These are phyloP conservation scores for Clitocybe nebularis DNA, from an alignment of 1,284 basidiomycete genomes.

Conservation along the genomic window DNA sequence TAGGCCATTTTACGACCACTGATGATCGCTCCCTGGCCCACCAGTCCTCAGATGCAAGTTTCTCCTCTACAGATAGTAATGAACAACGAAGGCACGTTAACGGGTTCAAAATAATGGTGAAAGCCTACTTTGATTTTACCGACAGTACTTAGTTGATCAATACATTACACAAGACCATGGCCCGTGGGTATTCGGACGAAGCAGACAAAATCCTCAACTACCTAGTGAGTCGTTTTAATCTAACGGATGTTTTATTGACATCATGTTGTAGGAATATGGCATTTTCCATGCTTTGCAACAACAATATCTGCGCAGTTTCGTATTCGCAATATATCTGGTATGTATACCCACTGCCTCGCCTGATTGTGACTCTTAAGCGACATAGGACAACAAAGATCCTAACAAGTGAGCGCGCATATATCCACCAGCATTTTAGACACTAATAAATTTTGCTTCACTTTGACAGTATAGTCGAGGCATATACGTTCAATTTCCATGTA, in stretches of 20 bases:
- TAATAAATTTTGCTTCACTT: constrained; percentile 2
- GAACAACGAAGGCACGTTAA: constrained; percentile 38
- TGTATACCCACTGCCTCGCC: constrained; percentile 18
- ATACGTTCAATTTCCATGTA: constrained; percentile 78
- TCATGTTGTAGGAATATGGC: constrained; percentile 58
- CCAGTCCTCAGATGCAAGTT: constrained; percentile 31
- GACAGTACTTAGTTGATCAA: constrained; percentile 3
- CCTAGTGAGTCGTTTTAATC: constrained; percentile 41
- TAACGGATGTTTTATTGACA: constrained; percentile 6
- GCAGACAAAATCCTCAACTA: constrained; percentile 78
- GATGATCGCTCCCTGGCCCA: constrained; percentile 38
- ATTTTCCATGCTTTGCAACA: constrained; percentile 78
- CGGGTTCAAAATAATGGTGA: constrained; percentile 52
- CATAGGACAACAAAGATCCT: constrained; percentile 73
- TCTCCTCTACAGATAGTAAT: constrained; percentile 28
- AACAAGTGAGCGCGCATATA: constrained; percentile 56
- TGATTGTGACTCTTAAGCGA: background rate
- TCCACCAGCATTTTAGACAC: constrained; percentile 13
- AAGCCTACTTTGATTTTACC: background rate
- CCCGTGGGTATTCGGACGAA: constrained; percentile 72
- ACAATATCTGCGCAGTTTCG: constrained; percentile 73
- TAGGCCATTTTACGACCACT: constrained; percentile 54
- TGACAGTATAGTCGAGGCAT: constrained; percentile 73
- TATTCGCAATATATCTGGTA: constrained; percentile 80
- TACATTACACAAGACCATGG: constrained; percentile 48